A percentile compares a stretch with the other conserved stretches of the same genome.
Conservation (phyloP, 2,329 filamentous ascomycete species). For the Fusarium pseudocircinatum region DNA sequence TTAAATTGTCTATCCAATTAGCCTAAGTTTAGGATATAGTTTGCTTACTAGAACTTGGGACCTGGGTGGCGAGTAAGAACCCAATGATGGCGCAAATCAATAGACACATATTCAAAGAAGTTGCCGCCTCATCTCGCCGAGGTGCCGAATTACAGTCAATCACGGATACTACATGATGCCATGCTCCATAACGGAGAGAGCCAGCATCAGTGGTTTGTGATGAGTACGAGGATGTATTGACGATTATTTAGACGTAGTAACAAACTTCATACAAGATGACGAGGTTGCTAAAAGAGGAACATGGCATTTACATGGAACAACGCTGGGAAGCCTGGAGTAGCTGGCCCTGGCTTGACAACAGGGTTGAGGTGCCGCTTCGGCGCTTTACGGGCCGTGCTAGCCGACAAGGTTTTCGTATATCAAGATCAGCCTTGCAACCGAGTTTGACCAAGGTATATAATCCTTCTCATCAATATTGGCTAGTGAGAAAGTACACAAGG, state of each 20-base stretch:
- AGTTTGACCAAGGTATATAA: too few relatives aligned
- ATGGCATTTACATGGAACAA: not conserved
- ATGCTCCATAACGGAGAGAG: accelerated
- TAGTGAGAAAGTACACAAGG: too few relatives aligned
- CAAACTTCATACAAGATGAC: accelerated
- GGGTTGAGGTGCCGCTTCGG: not conserved
- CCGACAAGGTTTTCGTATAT: not conserved
- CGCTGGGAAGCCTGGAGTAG: accelerated
- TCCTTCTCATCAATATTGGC: accelerated
- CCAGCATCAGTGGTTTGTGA: not conserved
- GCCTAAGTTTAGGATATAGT: accelerated
- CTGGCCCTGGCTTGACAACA: not conserved
- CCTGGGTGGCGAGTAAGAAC: accelerated
- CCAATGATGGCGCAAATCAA: not conserved
- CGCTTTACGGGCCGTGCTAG: not conserved
- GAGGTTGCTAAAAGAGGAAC: accelerated
- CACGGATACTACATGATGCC: too few relatives aligned
- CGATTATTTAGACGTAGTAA: accelerated
- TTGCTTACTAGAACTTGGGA: not conserved
- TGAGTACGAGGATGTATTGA: accelerated
- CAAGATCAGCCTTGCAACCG: not conserved
- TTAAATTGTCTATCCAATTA: accelerated
- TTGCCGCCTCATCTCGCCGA: accelerated
- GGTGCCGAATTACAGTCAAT: too few relatives aligned
- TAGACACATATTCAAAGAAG: not conserved